Base-by-base conservation (phyloP, 2,329 filamentous ascomycete species). In the Arachnopeziza araneosa region DNA sequence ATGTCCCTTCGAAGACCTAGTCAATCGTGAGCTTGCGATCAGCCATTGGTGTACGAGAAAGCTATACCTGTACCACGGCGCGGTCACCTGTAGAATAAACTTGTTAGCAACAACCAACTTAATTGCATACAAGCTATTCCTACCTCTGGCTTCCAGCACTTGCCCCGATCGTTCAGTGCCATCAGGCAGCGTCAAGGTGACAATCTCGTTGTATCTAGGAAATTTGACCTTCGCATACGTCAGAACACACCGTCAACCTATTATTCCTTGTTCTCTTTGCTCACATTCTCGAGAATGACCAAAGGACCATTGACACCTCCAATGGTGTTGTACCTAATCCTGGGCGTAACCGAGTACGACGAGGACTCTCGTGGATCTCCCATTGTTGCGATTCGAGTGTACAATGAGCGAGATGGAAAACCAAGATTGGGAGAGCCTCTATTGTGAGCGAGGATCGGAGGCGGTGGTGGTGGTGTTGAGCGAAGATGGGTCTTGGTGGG, bases 261-360 rank as follows among this genome's bases (percentile, higher is more conserved):
- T 17, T 44, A 5, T 19, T 22, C 53, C 9, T 14, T 9, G 8
- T 9, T 53, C 12, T 22, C n/a, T 55, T 36, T 63, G 79, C 87
- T 69, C 76, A 96, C 93, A 84, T 96, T 96, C 75, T 98, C 95
- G 68, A 99, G 85, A 73, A 99, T 93, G 74, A 99, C 95, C 77
- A 99, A 85, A 71, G 95, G 95, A 62, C 95, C 95, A 80, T 99
- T 99, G 78, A 99, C 88, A 81, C 93, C 93, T 73, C 92, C 91
- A 74, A 99, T 92, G 70, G 95, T 99, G 82, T 99, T 99, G 86
- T 99, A 99, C 72, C 89, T 87, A 78, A 98, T 83, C 74, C 87
- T 81, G 68, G 87, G 87, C 74, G 86, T 83, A 74, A 90, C 71
- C 63, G 66, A 69, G 67, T 71, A 74, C 59, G 72, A 73, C 60